Conservation (phyloP, 768 basidiomycete species). For the Pleurotus platypus region DNA sequence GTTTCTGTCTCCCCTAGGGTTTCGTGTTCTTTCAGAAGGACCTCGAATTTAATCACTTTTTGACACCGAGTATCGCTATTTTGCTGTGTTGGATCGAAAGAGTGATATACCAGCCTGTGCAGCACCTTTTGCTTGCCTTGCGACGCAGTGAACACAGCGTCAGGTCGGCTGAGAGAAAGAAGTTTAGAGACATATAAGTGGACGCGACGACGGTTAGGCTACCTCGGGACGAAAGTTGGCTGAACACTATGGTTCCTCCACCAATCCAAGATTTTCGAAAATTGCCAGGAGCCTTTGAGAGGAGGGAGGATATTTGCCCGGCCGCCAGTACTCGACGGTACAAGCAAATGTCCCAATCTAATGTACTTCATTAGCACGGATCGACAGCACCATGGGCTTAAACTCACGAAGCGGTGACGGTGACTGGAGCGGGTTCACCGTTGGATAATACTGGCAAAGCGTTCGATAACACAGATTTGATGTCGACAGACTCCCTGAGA, state of each 20-base stretch:
- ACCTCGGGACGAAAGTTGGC: constrained; percentile 54
- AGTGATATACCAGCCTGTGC: constrained; percentile 48
- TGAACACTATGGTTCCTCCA: constrained; percentile 26
- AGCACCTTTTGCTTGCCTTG: constrained; percentile 29
- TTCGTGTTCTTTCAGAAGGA: constrained; percentile 21
- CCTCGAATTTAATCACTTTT: constrained; percentile 36
- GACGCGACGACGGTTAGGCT: not conserved
- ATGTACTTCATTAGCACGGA: not conserved
- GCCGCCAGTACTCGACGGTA: constrained; percentile 28
- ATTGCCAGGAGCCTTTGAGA: constrained; percentile 34
- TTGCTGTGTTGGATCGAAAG: constrained; percentile 15
- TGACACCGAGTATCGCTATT: constrained; percentile 2
- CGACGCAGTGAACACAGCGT: constrained; percentile 24
- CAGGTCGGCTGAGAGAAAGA: constrained; percentile 31
- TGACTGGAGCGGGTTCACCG: constrained; percentile 9
- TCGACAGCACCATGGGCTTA: not conserved
- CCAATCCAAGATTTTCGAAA: constrained; percentile 45
- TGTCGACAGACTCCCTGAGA: constrained; percentile 9
- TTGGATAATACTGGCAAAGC: not conserved
- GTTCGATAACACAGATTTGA: constrained; percentile 6
- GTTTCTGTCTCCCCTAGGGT: not conserved
- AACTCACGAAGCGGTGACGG: constrained; percentile 39
- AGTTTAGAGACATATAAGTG: not conserved
- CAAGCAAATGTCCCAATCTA: constrained; percentile 63
- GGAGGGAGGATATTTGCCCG: constrained; percentile 43